phyloP scores from a whole-genome alignment of 768 basidiomycete species.

The Termitomyces eurrhizus region DNA sequence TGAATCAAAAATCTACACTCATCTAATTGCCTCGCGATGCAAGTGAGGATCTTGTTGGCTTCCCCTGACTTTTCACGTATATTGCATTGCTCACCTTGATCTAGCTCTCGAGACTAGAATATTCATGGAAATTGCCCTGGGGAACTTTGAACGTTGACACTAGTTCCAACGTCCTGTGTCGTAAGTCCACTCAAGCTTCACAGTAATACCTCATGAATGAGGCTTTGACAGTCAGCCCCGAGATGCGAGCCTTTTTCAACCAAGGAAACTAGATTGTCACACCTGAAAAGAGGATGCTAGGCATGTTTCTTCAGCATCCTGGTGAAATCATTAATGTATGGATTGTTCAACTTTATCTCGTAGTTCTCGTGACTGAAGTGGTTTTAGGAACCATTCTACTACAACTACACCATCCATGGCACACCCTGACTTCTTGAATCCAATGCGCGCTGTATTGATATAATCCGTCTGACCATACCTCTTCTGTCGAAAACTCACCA shows the following conservation, averaged over 20 bases:
- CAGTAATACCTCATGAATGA: neutral
- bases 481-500: neutral
- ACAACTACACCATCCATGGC: neutral
- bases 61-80: neutral
- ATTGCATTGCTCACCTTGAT: neutral
- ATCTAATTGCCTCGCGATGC: neutral
- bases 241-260: neutral
- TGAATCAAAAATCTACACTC: neutral
- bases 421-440: neutral
- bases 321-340: neutral
- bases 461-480: neutral
- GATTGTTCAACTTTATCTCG: neutral
- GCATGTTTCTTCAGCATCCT: neutral
- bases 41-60: neutral
- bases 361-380: neutral
- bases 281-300: neutral
- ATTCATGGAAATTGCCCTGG: neutral
- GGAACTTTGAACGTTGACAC: neutral
- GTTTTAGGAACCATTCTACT: neutral
- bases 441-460: neutral
- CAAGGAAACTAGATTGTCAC: neutral
- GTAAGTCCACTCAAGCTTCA: neutral
- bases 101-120: neutral
- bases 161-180: neutral
- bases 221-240: neutral